A percentile compares a stretch with the other conserved stretches of the same genome.
Conservation (phyloP, 2,329 filamentous ascomycete species). For the Claviceps sp. region DNA sequence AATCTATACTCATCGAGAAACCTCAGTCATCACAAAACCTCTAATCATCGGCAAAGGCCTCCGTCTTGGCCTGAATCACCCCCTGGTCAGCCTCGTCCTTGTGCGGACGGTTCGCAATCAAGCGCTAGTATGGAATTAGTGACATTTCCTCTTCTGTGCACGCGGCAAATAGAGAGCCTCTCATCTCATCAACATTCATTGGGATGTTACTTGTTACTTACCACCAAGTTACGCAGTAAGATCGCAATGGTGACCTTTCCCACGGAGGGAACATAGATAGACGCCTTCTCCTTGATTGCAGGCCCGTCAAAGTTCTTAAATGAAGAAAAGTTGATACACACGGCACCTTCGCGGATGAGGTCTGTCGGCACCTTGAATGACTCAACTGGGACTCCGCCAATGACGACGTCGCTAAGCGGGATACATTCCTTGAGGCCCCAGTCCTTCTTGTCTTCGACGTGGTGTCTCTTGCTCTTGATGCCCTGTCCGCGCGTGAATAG, state of each 20-base stretch:
- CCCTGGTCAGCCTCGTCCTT: conserved; percentile 22
- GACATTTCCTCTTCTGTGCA: not conserved
- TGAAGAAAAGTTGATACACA: conserved; percentile 98
- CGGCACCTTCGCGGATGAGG: conserved; percentile 73
- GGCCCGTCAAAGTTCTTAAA: conserved; percentile 82
- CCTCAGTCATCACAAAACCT: no score
- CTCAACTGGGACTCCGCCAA: conserved; percentile 80
- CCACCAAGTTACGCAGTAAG: conserved; percentile 74
- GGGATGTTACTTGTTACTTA: conserved; percentile 40
- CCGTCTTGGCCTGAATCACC: conserved; percentile 25
- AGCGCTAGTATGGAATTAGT: conserved; percentile 26
- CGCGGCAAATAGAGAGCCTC: not conserved
- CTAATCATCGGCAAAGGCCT: conserved; percentile 27
- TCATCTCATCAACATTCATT: not conserved
- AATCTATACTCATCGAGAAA: no score
- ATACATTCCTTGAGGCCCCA: conserved; percentile 71
- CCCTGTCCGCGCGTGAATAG: conserved; percentile 83
- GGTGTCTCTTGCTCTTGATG: conserved; percentile 72
- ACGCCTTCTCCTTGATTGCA: conserved; percentile 86
- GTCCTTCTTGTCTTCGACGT: conserved; percentile 70
- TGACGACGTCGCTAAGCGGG: conserved; percentile 84
- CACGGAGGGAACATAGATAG: conserved; percentile 92
- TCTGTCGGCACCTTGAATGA: conserved; percentile 80
- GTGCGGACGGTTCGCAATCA: conserved; percentile 35
- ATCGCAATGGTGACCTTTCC: conserved; percentile 96